Conservation (phyloP, 176 grass and related monocot species). For the Oryza nivara region DNA sequence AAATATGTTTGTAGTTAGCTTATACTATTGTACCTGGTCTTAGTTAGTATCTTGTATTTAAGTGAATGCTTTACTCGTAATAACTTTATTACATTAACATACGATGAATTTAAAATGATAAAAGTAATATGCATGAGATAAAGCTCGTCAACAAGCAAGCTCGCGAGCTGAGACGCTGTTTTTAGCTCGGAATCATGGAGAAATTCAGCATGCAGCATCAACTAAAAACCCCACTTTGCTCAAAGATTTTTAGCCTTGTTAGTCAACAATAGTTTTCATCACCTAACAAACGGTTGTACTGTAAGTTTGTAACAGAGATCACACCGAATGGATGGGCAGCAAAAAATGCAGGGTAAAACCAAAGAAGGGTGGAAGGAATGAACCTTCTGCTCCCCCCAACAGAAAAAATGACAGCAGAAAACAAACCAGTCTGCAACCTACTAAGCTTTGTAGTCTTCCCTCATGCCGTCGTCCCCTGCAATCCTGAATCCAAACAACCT, state of each 20-base stretch:
- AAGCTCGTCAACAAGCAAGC: too few relatives aligned
- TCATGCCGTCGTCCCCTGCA: constrained; percentile 47
- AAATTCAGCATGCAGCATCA: background rate
- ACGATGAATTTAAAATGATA: too few relatives aligned
- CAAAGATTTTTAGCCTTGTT: background rate
- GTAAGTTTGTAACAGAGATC: constrained; percentile 29
- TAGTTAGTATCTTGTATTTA: too few relatives aligned
- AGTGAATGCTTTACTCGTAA: too few relatives aligned
- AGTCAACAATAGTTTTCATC: background rate
- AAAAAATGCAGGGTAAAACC: constrained; percentile 30
- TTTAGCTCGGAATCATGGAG: background rate
- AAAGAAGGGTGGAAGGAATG: constrained; percentile 46
- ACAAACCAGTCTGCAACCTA: constrained; percentile 53
- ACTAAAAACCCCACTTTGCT: background rate
- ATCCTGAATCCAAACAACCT: constrained; percentile 54
- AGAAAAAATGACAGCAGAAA: background rate
- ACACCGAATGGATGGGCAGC: constrained; percentile 39
- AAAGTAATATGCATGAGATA: too few relatives aligned
- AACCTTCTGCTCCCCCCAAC: background rate
- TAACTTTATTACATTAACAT: too few relatives aligned
- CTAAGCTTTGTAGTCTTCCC: constrained; percentile 12
- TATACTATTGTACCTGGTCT: too few relatives aligned
- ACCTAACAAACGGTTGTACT: background rate
- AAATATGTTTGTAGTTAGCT: too few relatives aligned
- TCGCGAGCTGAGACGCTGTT: too few relatives aligned